Percentiles rank a stretch among this genome's conserved stretches.
phyloP scores from a whole-genome alignment of 176 grass and related monocot species.

The Puya raimondii region DNA sequence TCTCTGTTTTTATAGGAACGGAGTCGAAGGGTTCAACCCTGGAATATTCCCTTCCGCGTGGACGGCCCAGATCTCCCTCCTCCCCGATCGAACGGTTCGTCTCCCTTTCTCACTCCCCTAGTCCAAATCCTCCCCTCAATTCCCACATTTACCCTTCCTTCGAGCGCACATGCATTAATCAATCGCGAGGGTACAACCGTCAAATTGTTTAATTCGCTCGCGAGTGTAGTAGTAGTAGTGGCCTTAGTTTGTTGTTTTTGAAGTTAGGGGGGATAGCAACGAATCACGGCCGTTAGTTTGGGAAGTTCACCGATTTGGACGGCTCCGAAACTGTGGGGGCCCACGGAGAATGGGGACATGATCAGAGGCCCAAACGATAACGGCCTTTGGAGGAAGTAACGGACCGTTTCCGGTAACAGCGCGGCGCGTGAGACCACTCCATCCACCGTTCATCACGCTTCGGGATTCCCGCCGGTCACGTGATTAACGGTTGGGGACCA shows the following conservation, averaged over 20 bases:
- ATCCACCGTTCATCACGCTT: background rate
- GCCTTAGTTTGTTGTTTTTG: too few relatives aligned
- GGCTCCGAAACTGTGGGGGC: background rate
- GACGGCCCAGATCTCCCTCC: background rate
- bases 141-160: background rate
- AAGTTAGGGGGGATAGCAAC: too few relatives aligned
- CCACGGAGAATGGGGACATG: too few relatives aligned
- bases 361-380: too few relatives aligned
- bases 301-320: background rate
- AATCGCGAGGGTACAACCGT: too few relatives aligned
- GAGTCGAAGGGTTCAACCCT: background rate
- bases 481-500: too few relatives aligned
- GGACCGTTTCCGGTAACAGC: too few relatives aligned
- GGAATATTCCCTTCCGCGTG: background rate
- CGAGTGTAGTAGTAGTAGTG: too few relatives aligned
- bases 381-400: too few relatives aligned
- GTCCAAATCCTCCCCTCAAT: background rate
- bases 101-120: background rate
- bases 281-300: background rate
- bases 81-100: background rate
- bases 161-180: too few relatives aligned
- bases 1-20: background rate
- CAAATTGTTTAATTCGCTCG: too few relatives aligned
- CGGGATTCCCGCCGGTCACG: background rate
- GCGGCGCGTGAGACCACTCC: background rate